phyloP scores from a whole-genome alignment of 441 rosid genomes.

The Adansonia rubrostipa region DNA sequence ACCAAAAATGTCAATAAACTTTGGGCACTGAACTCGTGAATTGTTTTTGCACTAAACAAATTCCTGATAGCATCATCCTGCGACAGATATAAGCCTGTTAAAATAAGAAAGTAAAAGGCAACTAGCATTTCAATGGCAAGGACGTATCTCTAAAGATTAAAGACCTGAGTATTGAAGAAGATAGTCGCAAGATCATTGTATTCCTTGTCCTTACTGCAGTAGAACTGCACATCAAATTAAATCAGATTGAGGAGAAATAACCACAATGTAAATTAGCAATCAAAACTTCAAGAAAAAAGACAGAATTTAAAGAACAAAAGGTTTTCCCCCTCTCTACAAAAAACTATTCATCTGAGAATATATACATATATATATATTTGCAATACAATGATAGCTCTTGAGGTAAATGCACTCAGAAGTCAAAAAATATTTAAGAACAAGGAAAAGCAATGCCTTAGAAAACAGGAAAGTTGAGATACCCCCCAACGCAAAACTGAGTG shows the following conservation, averaged over 20 bases:
- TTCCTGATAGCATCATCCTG: constrained; percentile 99
- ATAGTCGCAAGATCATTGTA: constrained; percentile 98
- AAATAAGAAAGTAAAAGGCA: constrained; percentile 16
- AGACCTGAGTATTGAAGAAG: constrained; percentile 98
- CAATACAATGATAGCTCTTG: not conserved
- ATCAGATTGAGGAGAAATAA: constrained; percentile 17
- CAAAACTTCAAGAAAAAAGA: constrained; percentile 18
- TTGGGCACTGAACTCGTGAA: constrained; percentile 95
- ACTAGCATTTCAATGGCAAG: constrained; percentile 20
- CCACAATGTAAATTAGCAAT: constrained; percentile 10
- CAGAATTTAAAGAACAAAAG: not conserved
- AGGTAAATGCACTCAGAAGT: not conserved
- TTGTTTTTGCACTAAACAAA: constrained; percentile 95
- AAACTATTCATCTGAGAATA: constrained; percentile 8
- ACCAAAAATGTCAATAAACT: constrained; percentile 96
- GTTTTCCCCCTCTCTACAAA: not conserved
- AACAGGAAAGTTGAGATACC: not conserved
- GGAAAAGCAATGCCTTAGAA: not conserved
- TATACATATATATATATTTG: not conserved
- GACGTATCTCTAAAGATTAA: not conserved
- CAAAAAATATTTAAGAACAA: not conserved
- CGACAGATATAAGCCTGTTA: constrained; percentile 17
- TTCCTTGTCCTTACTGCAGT: constrained; percentile 76
- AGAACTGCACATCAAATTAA: constrained; percentile 60
- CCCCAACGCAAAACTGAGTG: not conserved